Conservation (phyloP, 2,329 filamentous ascomycete genomes). For the Gremmenia infestans region DNA sequence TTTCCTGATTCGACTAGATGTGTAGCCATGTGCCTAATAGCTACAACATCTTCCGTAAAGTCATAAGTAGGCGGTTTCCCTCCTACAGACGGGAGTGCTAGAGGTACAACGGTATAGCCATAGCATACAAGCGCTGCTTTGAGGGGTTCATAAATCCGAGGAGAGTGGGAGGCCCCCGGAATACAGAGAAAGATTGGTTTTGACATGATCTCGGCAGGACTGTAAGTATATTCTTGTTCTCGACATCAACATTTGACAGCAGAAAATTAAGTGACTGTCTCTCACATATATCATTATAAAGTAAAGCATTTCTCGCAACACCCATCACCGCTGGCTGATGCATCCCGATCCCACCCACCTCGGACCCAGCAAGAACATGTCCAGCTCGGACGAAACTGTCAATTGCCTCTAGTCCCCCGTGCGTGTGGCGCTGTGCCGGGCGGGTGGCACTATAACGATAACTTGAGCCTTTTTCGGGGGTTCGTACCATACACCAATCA, state of each 20-base stretch:
- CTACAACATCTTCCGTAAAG: constrained; percentile 37
- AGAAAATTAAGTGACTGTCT: neutral
- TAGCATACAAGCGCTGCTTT: constrained; percentile 29
- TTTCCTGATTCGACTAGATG: constrained; percentile 31
- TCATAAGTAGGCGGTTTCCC: constrained; percentile 29
- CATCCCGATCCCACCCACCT: neutral
- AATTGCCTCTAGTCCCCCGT: neutral
- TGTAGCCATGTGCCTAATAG: constrained; percentile 30
- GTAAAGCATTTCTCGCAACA: neutral
- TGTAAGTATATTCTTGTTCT: neutral
- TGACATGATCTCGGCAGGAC: constrained; percentile 15
- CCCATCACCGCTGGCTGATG: neutral
- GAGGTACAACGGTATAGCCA: constrained; percentile 29
- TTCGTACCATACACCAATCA: neutral
- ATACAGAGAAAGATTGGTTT: constrained; percentile 37
- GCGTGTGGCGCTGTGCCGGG: neutral
- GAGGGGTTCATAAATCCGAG: constrained; percentile 34
- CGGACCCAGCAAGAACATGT: neutral
- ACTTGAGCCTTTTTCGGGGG: neutral
- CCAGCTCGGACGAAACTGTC: neutral
- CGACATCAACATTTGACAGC: neutral
- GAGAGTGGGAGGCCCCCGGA: constrained; percentile 36
- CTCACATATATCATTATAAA: neutral
- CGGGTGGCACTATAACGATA: neutral
- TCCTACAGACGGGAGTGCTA: constrained; percentile 34